phyloP scores from a whole-genome alignment of 495 filamentous ascomycete species.

The Bombardia bombarda region DNA sequence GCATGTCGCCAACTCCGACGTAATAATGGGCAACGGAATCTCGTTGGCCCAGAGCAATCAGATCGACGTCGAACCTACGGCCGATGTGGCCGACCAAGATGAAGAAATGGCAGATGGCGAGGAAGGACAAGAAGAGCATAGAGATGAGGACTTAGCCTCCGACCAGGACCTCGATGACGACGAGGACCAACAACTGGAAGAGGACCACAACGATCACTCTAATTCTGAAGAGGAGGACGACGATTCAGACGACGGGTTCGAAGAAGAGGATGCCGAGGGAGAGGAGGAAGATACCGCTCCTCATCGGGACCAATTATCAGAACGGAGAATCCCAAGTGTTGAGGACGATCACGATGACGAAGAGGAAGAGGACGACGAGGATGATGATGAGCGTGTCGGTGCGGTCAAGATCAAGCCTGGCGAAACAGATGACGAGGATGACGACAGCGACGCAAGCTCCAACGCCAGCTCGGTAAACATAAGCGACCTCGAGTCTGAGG shows the following conservation, averaged over 20 bases:
- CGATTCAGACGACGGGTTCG: slow-evolving; percentile 31
- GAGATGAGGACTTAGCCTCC: slow-evolving; percentile 22
- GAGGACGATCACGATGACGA: slow-evolving; percentile 27
- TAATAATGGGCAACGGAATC: slow-evolving; percentile 27
- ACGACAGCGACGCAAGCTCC: slow-evolving; percentile 16
- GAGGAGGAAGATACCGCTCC: slow-evolving; percentile 24
- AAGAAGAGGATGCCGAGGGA: slow-evolving; percentile 36
- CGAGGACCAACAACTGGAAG: slow-evolving; percentile 17
- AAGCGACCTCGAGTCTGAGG: slow-evolving; percentile 34
- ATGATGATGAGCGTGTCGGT: slow-evolving; percentile 58
- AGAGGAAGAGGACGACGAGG: slow-evolving; percentile 39
- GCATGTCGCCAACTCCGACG: slow-evolving; percentile 13
- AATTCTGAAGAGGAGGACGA: slow-evolving; percentile 34
- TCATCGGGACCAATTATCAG: slow-evolving; percentile 3
- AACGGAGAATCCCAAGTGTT: slow-evolving; percentile 32
- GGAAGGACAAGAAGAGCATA: slow-evolving; percentile 28
- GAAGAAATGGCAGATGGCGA: slow-evolving; percentile 42
- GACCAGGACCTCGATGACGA: slow-evolving; percentile 22
- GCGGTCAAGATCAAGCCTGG: slow-evolving; percentile 64
- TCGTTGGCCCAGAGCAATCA: slow-evolving; percentile 27
- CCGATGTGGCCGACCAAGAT: slow-evolving; percentile 43
- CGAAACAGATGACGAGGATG: slow-evolving; percentile 37
- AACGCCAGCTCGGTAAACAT: slow-evolving; percentile 13
- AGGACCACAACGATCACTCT: slow-evolving; percentile 28
- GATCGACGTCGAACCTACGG: slow-evolving; percentile 40